Conservation (phyloP, 257 asterid genomes). For the Jasminum sambac region DNA sequence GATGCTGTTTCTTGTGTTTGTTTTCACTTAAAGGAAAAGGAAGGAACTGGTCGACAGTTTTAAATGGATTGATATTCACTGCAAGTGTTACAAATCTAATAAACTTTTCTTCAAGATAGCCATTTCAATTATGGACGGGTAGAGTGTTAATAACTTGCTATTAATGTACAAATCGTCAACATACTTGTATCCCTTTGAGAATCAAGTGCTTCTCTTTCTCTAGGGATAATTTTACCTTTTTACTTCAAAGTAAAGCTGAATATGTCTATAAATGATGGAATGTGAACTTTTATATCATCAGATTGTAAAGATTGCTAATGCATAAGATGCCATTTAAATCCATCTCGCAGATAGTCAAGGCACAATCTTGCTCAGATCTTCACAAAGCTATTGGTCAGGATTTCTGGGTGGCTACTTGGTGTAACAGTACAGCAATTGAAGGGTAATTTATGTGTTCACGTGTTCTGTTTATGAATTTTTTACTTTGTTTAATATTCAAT, state of each 20-base stretch:
- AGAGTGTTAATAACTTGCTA: slow-evolving; percentile 9
- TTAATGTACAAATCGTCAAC: slow-evolving; percentile 4
- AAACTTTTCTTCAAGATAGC: slow-evolving; percentile 13
- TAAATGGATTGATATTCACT: neutral
- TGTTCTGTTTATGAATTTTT: slow-evolving; percentile 16
- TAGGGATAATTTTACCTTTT: neutral
- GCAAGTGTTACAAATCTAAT: slow-evolving; percentile 9
- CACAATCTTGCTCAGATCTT: slow-evolving; percentile 87
- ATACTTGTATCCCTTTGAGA: slow-evolving; percentile 12
- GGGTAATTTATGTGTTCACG: slow-evolving; percentile 57
- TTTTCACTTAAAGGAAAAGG: slow-evolving; percentile 11
- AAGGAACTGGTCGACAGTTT: too few relatives aligned
- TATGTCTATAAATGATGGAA: slow-evolving; percentile 60
- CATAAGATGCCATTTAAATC: slow-evolving; percentile 19
- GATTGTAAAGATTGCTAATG: neutral
- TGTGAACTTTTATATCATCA: neutral
- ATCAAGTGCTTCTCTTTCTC: slow-evolving; percentile 15
- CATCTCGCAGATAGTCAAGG: slow-evolving; percentile 68
- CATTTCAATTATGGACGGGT: neutral
- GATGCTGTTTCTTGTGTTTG: slow-evolving; percentile 13
- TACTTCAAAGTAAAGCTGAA: slow-evolving; percentile 7
- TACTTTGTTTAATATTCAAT: slow-evolving; percentile 18
- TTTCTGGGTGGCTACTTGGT: slow-evolving; percentile 94
- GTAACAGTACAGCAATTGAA: slow-evolving; percentile 73
- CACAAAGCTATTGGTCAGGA: slow-evolving; percentile 76